Conservation (phyloP, 2,329 filamentous ascomycete species). For the Aspergillus tamarii region DNA sequence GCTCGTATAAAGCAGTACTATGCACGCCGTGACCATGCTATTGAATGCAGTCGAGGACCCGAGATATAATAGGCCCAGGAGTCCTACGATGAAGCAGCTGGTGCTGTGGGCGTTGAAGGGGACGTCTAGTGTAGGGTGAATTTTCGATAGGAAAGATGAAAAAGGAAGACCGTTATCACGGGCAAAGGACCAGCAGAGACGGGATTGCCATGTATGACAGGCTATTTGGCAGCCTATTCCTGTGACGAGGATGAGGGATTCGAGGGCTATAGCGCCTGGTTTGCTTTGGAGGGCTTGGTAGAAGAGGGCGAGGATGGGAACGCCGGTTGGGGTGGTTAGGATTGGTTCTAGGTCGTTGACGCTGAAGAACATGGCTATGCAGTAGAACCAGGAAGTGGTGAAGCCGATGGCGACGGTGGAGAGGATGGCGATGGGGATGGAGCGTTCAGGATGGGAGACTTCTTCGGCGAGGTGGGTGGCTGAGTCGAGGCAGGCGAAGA, state of each 20-base stretch:
- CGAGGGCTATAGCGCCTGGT: conserved; percentile 50
- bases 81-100: conserved; percentile 49
- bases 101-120: conserved; percentile 49
- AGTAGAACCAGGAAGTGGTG: conserved; percentile 53
- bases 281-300: conserved; percentile 46
- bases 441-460: conserved; percentile 50
- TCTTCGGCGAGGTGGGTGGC: conserved; percentile 58
- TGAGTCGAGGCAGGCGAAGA: conserved; percentile 55
- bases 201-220: conserved; percentile 53
- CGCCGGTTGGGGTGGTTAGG: conserved; percentile 44
- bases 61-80: conserved; percentile 53
- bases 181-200: conserved; percentile 57
- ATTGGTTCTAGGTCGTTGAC: conserved; percentile 50
- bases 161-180: conserved; percentile 54
- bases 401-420: conserved; percentile 55
- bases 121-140: conserved; percentile 47
- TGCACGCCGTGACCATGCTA: conserved; percentile 50
- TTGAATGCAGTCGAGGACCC: conserved; percentile 48
- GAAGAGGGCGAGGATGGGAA: conserved; percentile 54
- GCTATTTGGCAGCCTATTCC: conserved; percentile 51
- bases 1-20: conserved; percentile 52
- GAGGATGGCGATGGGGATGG: conserved; percentile 56
- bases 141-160: conserved; percentile 43
- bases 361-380: conserved; percentile 55
- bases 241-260: conserved; percentile 50